These are phyloP conservation scores for Zymoseptoria pseudotritici DNA, from an alignment of 2,329 filamentous ascomycete genomes.

Conservation along the genomic window DNA sequence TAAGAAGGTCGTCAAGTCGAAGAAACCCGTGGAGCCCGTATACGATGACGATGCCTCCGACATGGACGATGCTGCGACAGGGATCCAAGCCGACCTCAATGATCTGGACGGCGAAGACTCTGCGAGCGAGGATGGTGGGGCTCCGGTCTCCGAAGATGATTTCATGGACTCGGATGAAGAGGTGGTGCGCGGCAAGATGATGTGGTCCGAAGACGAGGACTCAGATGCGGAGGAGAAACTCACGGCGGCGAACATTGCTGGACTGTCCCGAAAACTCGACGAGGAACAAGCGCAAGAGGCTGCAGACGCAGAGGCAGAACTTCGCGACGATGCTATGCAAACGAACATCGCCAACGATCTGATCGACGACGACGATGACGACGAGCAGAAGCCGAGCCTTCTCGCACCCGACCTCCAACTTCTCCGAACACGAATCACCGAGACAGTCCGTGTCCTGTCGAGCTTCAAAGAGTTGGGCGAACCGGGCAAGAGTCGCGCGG, in stretches of 20 bases:
- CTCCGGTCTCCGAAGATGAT: slow-evolving; percentile 35
- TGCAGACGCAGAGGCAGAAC: slow-evolving; percentile 74
- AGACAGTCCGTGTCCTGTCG: slow-evolving; percentile 84
- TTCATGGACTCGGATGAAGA: slow-evolving; percentile 60
- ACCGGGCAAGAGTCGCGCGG: slow-evolving; percentile 70
- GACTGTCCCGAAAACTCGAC: slow-evolving; percentile 79
- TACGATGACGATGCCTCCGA: slow-evolving; percentile 27
- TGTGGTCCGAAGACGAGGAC: slow-evolving; percentile 93
- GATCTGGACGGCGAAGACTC: slow-evolving; percentile 28
- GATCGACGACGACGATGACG: slow-evolving; percentile 56
- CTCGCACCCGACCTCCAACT: slow-evolving; percentile 86
- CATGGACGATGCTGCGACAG: slow-evolving; percentile 43
- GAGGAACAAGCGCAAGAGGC: slow-evolving; percentile 67
- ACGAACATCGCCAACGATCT: slow-evolving; percentile 82
- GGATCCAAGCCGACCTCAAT: slow-evolving; percentile 25
- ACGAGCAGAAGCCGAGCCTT: slow-evolving; percentile 48
- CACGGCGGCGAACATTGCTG: slow-evolving; percentile 92
- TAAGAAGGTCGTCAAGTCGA: slow-evolving; percentile 27
- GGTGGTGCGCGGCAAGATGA: slow-evolving; percentile 53
- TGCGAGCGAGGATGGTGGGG: slow-evolving; percentile 15
- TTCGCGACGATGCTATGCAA: slow-evolving; percentile 78
- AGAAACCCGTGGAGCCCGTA: slow-evolving; percentile 21
- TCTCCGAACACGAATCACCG: slow-evolving; percentile 79
- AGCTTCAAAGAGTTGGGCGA: slow-evolving; percentile 79
- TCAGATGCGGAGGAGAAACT: slow-evolving; percentile 83